phyloP scores from a whole-genome alignment of 805 yeast species.

The Teunomyces barrocoloradensis region DNA sequence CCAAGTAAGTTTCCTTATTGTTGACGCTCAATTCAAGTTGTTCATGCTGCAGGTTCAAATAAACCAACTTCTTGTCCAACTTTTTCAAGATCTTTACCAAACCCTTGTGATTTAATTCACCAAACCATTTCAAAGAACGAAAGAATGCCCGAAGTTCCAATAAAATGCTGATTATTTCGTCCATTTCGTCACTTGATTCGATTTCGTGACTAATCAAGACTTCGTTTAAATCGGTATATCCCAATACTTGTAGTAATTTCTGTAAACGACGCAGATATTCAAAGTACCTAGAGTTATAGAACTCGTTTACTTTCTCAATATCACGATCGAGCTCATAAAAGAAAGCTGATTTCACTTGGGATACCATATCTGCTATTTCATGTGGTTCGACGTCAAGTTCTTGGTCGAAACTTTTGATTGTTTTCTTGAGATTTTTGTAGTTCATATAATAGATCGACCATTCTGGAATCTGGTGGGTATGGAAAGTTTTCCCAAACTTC shows the following conservation, averaged over 20 bases:
- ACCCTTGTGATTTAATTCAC: slow-evolving; percentile 88
- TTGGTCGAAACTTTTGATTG: slow-evolving; percentile 61
- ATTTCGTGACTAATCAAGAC: slow-evolving; percentile 25
- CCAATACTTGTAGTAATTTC: slow-evolving; percentile 38
- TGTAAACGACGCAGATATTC: slow-evolving; percentile 74
- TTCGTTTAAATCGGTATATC: slow-evolving; percentile 17
- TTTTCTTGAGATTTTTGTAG: slow-evolving; percentile 79
- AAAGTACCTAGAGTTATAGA: slow-evolving; percentile 66
- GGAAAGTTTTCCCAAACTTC: slow-evolving; percentile 80
- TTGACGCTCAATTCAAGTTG: slow-evolving; percentile 12
- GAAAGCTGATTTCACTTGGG: slow-evolving; percentile 55
- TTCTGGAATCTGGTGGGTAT: slow-evolving; percentile 89
- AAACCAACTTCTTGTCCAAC: slow-evolving; percentile 69
- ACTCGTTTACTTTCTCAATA: slow-evolving; percentile 76
- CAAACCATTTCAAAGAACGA: slow-evolving; percentile 89
- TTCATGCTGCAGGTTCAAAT: slow-evolving; percentile 16
- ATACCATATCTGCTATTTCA: slow-evolving; percentile 17
- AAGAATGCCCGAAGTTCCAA: slow-evolving; percentile 73
- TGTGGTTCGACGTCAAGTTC: slow-evolving; percentile 31
- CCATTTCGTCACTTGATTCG: slow-evolving; percentile 40
- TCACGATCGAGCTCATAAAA: slow-evolving; percentile 78
- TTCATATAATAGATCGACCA: slow-evolving; percentile 84
- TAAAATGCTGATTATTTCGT: slow-evolving; percentile 49
- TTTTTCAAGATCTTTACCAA: slow-evolving; percentile 86
- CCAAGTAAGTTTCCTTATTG: slow-evolving; percentile 43